phyloP scores from a whole-genome alignment of 768 basidiomycete species.

The Auriscalpium microsporum region DNA sequence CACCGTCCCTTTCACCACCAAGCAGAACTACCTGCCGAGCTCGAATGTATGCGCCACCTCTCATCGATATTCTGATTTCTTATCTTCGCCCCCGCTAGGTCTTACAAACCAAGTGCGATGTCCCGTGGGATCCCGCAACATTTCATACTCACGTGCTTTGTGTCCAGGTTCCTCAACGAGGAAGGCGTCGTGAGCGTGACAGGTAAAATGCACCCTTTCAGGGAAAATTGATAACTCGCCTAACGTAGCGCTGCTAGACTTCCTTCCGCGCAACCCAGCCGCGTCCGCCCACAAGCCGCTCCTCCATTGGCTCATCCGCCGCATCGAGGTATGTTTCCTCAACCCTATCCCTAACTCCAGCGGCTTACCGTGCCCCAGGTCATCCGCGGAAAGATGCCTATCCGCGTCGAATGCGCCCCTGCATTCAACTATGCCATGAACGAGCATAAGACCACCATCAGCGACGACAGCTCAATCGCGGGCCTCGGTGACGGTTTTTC shows the following conservation, averaged over 20 bases:
- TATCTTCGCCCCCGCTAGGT: slow-evolving; percentile 38
- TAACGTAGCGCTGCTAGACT: slow-evolving; percentile 40
- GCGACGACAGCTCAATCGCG: slow-evolving; percentile 39
- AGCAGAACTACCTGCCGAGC: slow-evolving; percentile 76
- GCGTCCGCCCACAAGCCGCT: slow-evolving; percentile 46
- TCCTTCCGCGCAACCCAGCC: slow-evolving; percentile 57
- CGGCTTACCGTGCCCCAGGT: slow-evolving; percentile 34
- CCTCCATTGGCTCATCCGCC: slow-evolving; percentile 77
- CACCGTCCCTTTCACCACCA: slow-evolving; percentile 55
- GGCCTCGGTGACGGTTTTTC: slow-evolving; percentile 10
- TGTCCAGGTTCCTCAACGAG: slow-evolving; percentile 68
- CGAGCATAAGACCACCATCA: slow-evolving; percentile 54
- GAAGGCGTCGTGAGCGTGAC: slow-evolving; percentile 81
- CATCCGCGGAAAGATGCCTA: slow-evolving; percentile 72
- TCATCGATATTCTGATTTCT: slow-evolving; percentile 4
- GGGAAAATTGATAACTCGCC: background rate
- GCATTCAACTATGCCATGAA: slow-evolving; percentile 93
- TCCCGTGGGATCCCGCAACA: background rate
- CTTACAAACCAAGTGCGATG: slow-evolving; percentile 67
- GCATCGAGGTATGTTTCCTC: slow-evolving; percentile 48
- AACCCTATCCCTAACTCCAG: background rate
- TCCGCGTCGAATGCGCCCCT: slow-evolving; percentile 86
- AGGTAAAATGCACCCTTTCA: slow-evolving; percentile 30
- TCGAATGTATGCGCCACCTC: slow-evolving; percentile 48
- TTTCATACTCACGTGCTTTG: background rate